phyloP scores from a whole-genome alignment of 257 asterid species.

The Rhazya stricta region DNA sequence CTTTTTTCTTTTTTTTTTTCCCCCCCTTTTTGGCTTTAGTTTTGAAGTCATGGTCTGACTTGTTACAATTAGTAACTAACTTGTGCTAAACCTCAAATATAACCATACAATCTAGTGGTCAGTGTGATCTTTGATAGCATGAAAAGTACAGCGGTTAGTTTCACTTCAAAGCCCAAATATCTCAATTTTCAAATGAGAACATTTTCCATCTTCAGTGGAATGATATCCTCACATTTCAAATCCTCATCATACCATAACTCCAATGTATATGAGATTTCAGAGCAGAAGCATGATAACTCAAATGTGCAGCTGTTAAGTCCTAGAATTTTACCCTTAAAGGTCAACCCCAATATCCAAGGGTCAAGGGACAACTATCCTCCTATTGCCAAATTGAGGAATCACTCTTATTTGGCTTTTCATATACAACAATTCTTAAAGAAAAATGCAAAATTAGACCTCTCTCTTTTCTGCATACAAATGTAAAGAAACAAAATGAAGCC shows the following conservation, averaged over 20 bases:
- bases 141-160: not conserved
- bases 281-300: no score
- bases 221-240: not conserved
- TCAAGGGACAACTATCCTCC: not conserved
- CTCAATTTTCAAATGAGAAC: not conserved
- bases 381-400: not conserved
- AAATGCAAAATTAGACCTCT: not conserved
- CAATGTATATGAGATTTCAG: not conserved
- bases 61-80: not conserved
- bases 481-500: not conserved
- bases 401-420: not conserved
- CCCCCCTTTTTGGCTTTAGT: not conserved
- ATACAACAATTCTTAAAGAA: not conserved
- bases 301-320: not conserved
- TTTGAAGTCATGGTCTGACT: not conserved
- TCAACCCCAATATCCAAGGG: not conserved
- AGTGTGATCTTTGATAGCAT: not conserved
- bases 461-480: not conserved
- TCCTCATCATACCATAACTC: not conserved
- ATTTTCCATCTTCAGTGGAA: not conserved
- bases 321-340: not conserved
- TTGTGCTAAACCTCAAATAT: not conserved
- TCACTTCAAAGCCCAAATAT: not conserved
- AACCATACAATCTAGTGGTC: no score
- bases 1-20: no score